Evolutionary conservation across 805 yeast genomes (phyloP), one percentile per base, ranked within the genome.

Genomic region (Saccharomycopsis sp.): DNA sequence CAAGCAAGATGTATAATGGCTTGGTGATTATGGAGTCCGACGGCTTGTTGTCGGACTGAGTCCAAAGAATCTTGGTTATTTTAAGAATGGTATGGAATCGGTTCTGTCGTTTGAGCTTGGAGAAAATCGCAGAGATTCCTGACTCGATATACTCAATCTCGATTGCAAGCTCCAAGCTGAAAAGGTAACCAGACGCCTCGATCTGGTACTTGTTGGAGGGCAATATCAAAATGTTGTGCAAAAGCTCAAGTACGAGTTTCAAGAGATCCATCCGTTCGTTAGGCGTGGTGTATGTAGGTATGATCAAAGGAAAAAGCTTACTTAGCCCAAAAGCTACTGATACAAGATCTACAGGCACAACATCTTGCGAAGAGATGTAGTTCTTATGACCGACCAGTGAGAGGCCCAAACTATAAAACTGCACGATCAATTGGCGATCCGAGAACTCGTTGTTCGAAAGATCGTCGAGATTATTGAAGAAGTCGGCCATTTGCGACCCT

Each of bases 1-100:
- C 97, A 38, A 92, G 69, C 17, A 89, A 72, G 0, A 89, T 67
- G 60, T 84, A 82, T 3, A 90, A 68, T 0, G 96, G 94, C 62
- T 85, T 76, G 3, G 78, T 72, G 12, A 90, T 69, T 5, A 86
- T 70, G 1, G 69, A 62, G 55, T 78, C 84, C 0, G 71, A 5
- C 51, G 52, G 12, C 64, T 57, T 24, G 61, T 63, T 62, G 64
- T 71, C 70, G 2, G 68, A 62, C 64, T 88, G 93, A 2, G 77
- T 76, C 97, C 97, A 93, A 3, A 92, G 68, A 7, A 82, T 77
- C 55, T 55, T 57, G 9, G 52, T 35, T 2, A 57, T 23, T 47
- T 55, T 60, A 20, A 60, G 23, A 0, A 86, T 69, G 60, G 83
- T 75, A 17, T 75, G 70, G 3, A 70, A 67, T 20, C 77, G 70